Evolutionary conservation across 2,329 filamentous ascomycete species (phyloP), one percentile per base, ranked within the genome.

Genomic region (Pyrenophora graminea): DNA sequence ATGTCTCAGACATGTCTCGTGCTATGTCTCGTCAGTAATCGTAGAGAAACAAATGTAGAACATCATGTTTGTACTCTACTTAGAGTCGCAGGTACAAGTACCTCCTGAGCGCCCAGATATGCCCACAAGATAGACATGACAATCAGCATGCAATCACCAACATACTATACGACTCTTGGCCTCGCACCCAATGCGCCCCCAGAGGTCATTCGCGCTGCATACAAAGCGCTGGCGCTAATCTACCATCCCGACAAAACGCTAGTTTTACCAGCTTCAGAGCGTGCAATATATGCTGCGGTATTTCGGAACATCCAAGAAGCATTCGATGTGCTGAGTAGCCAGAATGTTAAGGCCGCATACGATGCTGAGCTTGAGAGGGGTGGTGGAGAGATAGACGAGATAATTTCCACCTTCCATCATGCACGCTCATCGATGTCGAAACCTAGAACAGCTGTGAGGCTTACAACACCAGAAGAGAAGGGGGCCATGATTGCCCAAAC

Each of bases 161-260:
- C 53, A 12, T 47, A 63, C 36, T 63, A 60, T 57, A 32, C 39
- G 15, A 51, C 48, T n/a, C 55, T 64, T 13, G 56, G 52, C 23
- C 42, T 66, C 21, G 49, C 46, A n/a, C 51, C 51, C 6, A 38
- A 37, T n/a, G 58, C 60, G 4, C 46, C 56, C 12, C 39, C 42
- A 12, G 38, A 53, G 30, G 53, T 61, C 25, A 59, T 66, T 36
- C 44, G 56, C 19, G 55, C 62, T 18, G 55, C 58, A 3, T 66
- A 61, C 50, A 60, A 64, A 44, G 54, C 58, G 5, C 56, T 63
- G 8, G 52, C 32, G 3, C 48, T 60, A 10, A 43, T 49, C 7
- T 43, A 59, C 27, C 54, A 64, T 43, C 57, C 59, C 3, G 51
- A 62, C 18, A 59, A 62, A 34, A 60, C 40, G 3, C 7, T 53